Evolutionary conservation across 805 yeast genomes (phyloP).

Genomic region (Cyberlindnera saturnus): DNA sequence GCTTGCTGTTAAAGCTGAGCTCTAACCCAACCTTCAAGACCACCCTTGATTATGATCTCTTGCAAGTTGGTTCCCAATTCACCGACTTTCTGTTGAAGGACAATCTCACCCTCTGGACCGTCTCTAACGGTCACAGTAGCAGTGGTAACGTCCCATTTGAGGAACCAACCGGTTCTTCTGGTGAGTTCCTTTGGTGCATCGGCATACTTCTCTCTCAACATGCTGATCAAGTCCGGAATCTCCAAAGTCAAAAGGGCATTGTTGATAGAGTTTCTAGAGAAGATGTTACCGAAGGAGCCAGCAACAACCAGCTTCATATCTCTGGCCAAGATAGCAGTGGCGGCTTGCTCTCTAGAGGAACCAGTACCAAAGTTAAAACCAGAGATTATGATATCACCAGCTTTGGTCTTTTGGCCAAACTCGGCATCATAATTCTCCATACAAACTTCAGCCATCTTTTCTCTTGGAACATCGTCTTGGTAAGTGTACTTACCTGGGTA

Average conservation of each 20-base stretch:
- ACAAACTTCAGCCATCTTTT: slow-evolving; percentile 97
- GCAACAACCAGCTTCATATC: slow-evolving; percentile 91
- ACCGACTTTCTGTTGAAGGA: slow-evolving; percentile 84
- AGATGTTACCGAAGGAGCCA: slow-evolving; percentile 96
- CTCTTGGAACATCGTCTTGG: slow-evolving; percentile 93
- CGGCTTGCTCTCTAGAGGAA: slow-evolving; percentile 98
- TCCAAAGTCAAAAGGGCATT: slow-evolving; percentile 92
- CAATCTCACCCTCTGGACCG: slow-evolving; percentile 43
- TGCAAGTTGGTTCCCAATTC: slow-evolving; percentile 93
- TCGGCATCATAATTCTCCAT: slow-evolving; percentile 98
- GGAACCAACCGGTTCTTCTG: slow-evolving; percentile 89
- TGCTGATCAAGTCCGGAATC: slow-evolving; percentile 78
- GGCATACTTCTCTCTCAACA: slow-evolving; percentile 63
- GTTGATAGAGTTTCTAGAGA: slow-evolving; percentile 92
- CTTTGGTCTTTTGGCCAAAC: slow-evolving; percentile 70
- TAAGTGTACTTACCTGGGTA: slow-evolving; percentile 99
- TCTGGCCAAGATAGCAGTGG: slow-evolving; percentile 93
- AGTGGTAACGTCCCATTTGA: slow-evolving; percentile 87
- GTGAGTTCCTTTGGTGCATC: slow-evolving; percentile 64
- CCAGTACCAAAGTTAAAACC: slow-evolving; percentile 99
- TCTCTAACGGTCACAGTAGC: slow-evolving; percentile 79
- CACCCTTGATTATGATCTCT: slow-evolving; percentile 95
- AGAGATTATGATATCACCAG: slow-evolving; percentile 85
- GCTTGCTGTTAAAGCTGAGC: slow-evolving; percentile 41
- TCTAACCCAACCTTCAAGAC: slow-evolving; percentile 97